Percentiles rank a stretch among this genome's conserved stretches.
phyloP scores from a whole-genome alignment of 371 early-diverging fungal genomes.

The Mortierella sp. region DNA sequence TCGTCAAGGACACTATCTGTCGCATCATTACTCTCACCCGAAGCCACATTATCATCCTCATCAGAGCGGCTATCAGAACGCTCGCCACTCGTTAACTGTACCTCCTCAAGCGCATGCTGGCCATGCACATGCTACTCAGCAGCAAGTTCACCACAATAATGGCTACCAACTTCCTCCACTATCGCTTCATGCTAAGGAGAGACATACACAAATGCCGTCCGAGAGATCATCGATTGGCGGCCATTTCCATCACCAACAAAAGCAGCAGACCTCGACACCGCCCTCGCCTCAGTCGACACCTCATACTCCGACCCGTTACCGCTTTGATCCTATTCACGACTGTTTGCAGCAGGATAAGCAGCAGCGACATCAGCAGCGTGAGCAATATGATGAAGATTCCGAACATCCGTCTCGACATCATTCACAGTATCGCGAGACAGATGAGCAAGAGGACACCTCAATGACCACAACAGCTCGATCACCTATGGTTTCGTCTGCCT shows the following conservation, averaged over 20 bases:
- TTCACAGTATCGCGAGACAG: background rate
- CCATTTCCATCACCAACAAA: background rate
- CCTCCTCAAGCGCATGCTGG: constrained; percentile 32
- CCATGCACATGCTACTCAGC: constrained; percentile 18
- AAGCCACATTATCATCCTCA: background rate
- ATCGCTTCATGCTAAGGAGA: constrained; percentile 20
- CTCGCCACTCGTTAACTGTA: background rate
- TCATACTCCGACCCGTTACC: constrained; percentile 50
- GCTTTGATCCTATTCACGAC: constrained; percentile 53
- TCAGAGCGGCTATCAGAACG: constrained; percentile 3
- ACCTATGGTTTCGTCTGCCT: constrained; percentile 26
- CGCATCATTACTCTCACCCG: constrained; percentile 12
- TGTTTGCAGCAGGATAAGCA: constrained; percentile 50
- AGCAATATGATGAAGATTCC: constrained; percentile 12
- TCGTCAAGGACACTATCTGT: constrained; percentile 13
- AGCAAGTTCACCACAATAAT: no score
- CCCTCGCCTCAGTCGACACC: constrained; percentile 53
- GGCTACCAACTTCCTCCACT: constrained; percentile 33
- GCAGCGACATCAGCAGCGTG: constrained; percentile 18
- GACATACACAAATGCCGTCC: background rate
- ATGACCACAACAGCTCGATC: constrained; percentile 11
- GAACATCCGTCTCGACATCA: constrained; percentile 5
- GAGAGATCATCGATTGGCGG: constrained; percentile 12
- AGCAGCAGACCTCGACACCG: constrained; percentile 6
- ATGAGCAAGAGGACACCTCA: constrained; percentile 32